These are phyloP conservation scores for Toxoplasma gondii DNA, from an alignment of 169 alveolate genomes.

Conservation along the genomic window DNA sequence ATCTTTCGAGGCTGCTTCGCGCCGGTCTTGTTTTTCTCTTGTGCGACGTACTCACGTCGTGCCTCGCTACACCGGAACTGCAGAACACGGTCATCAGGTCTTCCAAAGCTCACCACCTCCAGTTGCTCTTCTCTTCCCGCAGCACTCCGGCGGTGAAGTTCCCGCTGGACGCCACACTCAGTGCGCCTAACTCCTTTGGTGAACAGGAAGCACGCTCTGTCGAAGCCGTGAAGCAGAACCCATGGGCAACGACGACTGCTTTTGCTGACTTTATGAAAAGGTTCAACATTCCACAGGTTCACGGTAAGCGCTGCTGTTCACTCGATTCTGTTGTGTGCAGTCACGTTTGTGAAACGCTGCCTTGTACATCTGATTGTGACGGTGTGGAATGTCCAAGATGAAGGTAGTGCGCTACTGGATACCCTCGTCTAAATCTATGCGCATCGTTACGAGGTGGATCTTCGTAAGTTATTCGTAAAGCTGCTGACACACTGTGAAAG, in stretches of 20 bases:
- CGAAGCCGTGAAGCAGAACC: background rate
- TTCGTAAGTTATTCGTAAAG: too few relatives aligned
- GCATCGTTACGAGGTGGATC: too few relatives aligned
- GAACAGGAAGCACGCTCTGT: background rate
- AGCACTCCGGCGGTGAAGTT: background rate
- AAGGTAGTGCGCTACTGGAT: too few relatives aligned
- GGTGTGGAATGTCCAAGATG: too few relatives aligned
- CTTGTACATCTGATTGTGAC: too few relatives aligned
- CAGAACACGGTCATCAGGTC: background rate
- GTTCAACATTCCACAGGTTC: slow-evolving; percentile 49
- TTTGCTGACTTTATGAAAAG: slow-evolving; percentile 4
- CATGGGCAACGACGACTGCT: slow-evolving; percentile 13
- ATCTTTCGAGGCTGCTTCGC: too few relatives aligned
- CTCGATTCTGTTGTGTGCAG: background rate
- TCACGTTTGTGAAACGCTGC: too few relatives aligned
- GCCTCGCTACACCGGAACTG: background rate
- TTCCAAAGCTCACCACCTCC: background rate
- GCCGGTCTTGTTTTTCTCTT: too few relatives aligned
- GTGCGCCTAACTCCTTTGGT: background rate
- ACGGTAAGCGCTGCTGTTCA: slow-evolving; percentile 2
- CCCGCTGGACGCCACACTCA: background rate
- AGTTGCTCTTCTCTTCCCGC: background rate
- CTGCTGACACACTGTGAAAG: too few relatives aligned
- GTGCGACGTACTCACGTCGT: background rate
- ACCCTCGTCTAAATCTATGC: too few relatives aligned